Evolutionary conservation across 768 basidiomycete genomes (phyloP), one percentile per base, ranked within the genome.

Genomic region (Xanthoconium stramineum): DNA sequence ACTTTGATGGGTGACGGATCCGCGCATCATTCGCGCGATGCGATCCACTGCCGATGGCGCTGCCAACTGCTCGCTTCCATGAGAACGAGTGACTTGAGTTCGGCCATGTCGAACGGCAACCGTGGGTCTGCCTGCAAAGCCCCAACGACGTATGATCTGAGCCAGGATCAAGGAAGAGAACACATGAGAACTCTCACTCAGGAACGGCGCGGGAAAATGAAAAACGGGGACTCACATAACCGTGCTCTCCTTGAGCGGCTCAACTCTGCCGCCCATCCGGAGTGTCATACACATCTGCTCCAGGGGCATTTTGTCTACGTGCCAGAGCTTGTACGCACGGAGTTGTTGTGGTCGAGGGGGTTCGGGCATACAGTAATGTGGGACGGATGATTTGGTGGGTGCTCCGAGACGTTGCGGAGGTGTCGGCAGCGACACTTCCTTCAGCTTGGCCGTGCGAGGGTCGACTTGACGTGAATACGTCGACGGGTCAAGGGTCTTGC

Each of bases 251-350:
- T 74, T 74, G 40, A 81, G 70, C 17, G 79, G 80, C 51, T 78
- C 73, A 29, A 71, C 61, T 50, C 61, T 58, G 13, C 33, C 48
- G 11, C 61, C 65, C 14, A 60, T 71, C 49, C 75, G 64, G 47
- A 80, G 68, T 28, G 55, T 55, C 32, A 71, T 69, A 44, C 79
- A 77, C 56, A 80, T 79, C 36, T 70, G 68, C 15, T 65, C 59
- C 11, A 80, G 70, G 0, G 72, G 55, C 66, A 69, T 68, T 48
- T 64, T 61, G 47, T 65, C 64, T 32, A 69, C 20, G 51, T 74
- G 74, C 79, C 79, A 81, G 12, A 80, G 58, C 10, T 69, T 71
- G 61, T 81, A 80, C 29, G 80, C 78, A 13, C 76, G 74, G 36
- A 76, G 58, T 42, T 74, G 70, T 46, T 77, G 78, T 19, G 65